Evolutionary conservation across 2,329 filamentous ascomycete genomes (phyloP).

Genomic region (Hysterium pulicare): DNA sequence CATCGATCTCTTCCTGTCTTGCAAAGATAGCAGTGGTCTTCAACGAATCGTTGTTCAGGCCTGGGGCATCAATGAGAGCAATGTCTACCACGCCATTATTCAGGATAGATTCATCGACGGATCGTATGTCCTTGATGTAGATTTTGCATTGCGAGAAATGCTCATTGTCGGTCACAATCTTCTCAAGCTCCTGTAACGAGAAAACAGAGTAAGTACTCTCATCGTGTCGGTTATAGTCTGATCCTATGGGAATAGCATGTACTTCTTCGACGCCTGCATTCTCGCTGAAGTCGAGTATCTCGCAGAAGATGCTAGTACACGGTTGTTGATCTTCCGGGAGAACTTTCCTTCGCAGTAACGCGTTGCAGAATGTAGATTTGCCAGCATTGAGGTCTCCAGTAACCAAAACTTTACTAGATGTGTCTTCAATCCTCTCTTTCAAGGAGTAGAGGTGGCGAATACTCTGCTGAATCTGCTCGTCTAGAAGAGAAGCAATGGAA

Average conservation of each 20-base stretch:
- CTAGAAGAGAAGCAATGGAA: conserved; percentile 84
- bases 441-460: conserved; percentile 85
- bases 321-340: conserved; percentile 96
- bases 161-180: conserved; percentile 84
- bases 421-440: conserved; percentile 93
- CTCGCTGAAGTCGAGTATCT: conserved; percentile 87
- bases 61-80: conserved; percentile 92
- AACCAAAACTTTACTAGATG: conserved; percentile 91
- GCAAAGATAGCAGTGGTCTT: conserved; percentile 98
- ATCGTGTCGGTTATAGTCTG: conserved; percentile 79
- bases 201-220: conserved; percentile 94
- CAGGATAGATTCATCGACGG: conserved; percentile 87
- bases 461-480: conserved; percentile 91
- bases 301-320: conserved; percentile 97
- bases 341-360: conserved; percentile 86
- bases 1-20: conserved; percentile 95
- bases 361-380: conserved; percentile 98
- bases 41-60: conserved; percentile 90
- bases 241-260: conserved; percentile 83
- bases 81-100: conserved; percentile 99
- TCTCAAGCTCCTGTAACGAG: conserved; percentile 71
- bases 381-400: conserved; percentile 96
- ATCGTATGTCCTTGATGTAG: conserved; percentile 85
- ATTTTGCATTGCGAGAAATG: conserved; percentile 94
- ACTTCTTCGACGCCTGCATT: conserved; percentile 92